Conservation (phyloP, 2,329 filamentous ascomycete genomes). For the Bimuria novae-zelandiae region DNA sequence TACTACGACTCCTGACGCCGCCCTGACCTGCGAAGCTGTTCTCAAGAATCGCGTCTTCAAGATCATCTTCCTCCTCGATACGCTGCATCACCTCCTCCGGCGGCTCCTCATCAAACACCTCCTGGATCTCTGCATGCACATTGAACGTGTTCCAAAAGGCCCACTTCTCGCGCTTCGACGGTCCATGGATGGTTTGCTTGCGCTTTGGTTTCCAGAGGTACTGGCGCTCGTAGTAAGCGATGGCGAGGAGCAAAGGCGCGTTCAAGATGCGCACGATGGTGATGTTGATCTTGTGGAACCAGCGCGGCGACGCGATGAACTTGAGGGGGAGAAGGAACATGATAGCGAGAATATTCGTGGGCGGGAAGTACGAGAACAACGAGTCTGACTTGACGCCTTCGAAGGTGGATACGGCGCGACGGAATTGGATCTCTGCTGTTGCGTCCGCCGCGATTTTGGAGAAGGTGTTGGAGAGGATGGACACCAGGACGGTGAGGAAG, state of each 20-base stretch:
- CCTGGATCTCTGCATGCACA: slow-evolving; percentile 71
- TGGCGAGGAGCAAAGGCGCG: slow-evolving; percentile 72
- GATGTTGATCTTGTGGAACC: slow-evolving; percentile 91
- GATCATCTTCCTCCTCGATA: slow-evolving; percentile 56
- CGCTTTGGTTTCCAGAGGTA: slow-evolving; percentile 65
- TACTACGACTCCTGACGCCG: slow-evolving; percentile 25
- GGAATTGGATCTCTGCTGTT: slow-evolving; percentile 82
- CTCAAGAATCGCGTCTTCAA: slow-evolving; percentile 51
- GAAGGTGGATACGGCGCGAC: slow-evolving; percentile 78
- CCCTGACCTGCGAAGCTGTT: slow-evolving; percentile 41
- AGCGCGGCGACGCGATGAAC: slow-evolving; percentile 75
- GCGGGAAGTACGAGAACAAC: slow-evolving; percentile 80
- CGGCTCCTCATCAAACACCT: slow-evolving; percentile 73
- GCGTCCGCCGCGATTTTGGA: slow-evolving; percentile 76
- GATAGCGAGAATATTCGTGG: slow-evolving; percentile 81
- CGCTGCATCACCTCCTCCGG: slow-evolving; percentile 59
- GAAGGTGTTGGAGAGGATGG: slow-evolving; percentile 85
- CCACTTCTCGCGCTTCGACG: slow-evolving; percentile 47
- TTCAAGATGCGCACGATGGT: slow-evolving; percentile 75
- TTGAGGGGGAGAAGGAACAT: slow-evolving; percentile 76
- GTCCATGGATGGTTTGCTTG: slow-evolving; percentile 28
- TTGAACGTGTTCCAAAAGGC: slow-evolving; percentile 71
- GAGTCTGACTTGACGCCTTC: slow-evolving; percentile 86
- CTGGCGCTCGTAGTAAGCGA: slow-evolving; percentile 72
- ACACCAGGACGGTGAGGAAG: slow-evolving; percentile 86